Evolutionary conservation across 352 stramenopile genomes (phyloP).

Genomic region (Aphanomyces invadans): DNA sequence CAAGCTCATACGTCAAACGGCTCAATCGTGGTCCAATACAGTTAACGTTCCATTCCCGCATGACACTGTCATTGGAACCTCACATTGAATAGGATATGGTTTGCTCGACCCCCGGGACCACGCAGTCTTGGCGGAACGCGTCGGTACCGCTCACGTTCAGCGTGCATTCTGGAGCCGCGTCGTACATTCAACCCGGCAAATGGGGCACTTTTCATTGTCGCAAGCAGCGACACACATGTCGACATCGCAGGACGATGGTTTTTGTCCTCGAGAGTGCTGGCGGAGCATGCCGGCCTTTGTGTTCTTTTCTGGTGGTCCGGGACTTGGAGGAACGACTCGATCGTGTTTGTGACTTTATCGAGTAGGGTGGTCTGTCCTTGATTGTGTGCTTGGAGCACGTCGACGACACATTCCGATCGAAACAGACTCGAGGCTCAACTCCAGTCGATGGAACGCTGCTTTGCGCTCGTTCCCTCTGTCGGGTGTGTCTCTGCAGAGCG

Average conservation of each 20-base stretch:
- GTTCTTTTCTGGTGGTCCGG: background rate
- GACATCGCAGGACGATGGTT: too few relatives aligned
- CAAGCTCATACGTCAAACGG: too few relatives aligned
- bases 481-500: conserved; percentile 1
- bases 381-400: background rate
- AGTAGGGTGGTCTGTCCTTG: background rate
- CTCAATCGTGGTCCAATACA: too few relatives aligned
- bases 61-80: background rate
- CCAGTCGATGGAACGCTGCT: conserved; percentile 6
- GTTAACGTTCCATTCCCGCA: too few relatives aligned
- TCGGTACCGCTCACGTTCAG: conserved; percentile 73
- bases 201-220: conserved; percentile 7
- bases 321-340: conserved; percentile 14
- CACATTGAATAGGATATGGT: conserved; percentile 80
- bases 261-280: background rate
- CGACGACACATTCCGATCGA: background rate
- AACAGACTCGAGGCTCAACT: background rate
- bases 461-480: conserved; percentile 10
- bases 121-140: conserved; percentile 77
- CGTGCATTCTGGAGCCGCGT: conserved; percentile 38
- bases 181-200: conserved; percentile 18
- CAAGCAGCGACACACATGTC: too few relatives aligned
- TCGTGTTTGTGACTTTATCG: background rate
- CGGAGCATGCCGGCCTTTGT: background rate
- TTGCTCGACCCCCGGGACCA: conserved; percentile 76